Evolutionary conservation across 768 basidiomycete species (phyloP).

Genomic region (Leccinum arenicola): DNA sequence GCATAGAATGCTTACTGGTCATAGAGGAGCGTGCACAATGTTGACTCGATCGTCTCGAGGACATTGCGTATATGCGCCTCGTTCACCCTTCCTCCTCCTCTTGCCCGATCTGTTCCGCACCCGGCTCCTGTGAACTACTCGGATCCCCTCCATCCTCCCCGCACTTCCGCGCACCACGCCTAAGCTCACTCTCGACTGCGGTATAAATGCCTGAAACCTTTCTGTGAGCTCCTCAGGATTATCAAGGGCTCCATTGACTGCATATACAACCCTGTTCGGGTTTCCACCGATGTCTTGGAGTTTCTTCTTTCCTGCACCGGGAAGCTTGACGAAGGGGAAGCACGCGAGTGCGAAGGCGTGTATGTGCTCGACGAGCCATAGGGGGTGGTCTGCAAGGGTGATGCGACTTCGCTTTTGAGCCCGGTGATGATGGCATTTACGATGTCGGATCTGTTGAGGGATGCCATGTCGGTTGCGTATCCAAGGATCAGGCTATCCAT

Average conservation of each 20-base stretch:
- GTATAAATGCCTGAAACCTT: constrained; percentile 70
- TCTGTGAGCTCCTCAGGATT: constrained; percentile 49
- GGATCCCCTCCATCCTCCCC: constrained; percentile 11
- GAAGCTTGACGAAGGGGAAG: constrained; percentile 53
- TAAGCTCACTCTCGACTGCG: constrained; percentile 62
- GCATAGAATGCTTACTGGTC: constrained; percentile 54
- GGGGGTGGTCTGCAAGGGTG: constrained; percentile 40
- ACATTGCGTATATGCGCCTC: constrained; percentile 53
- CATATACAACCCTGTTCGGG: constrained; percentile 27
- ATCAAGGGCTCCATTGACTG: constrained; percentile 41
- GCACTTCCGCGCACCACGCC: constrained; percentile 16
- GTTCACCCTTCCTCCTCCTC: constrained; percentile 36
- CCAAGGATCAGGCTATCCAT: too few species aligned
- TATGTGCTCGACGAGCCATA: constrained; percentile 65
- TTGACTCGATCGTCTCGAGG: constrained; percentile 71
- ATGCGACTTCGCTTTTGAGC: constrained; percentile 56
- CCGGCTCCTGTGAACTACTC: constrained; percentile 15
- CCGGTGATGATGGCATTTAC: constrained; percentile 52
- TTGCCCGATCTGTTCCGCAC: constrained; percentile 7
- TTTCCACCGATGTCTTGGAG: constrained; percentile 30
- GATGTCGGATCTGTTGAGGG: constrained; percentile 52
- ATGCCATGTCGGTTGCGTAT: constrained; percentile 28
- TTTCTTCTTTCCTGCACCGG: constrained; percentile 32
- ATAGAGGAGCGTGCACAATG: constrained; percentile 74
- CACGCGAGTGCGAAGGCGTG: constrained; percentile 51